These are phyloP conservation scores for Trapa bicornis DNA, from an alignment of 345 rosid genomes.

Conservation along the genomic window DNA sequence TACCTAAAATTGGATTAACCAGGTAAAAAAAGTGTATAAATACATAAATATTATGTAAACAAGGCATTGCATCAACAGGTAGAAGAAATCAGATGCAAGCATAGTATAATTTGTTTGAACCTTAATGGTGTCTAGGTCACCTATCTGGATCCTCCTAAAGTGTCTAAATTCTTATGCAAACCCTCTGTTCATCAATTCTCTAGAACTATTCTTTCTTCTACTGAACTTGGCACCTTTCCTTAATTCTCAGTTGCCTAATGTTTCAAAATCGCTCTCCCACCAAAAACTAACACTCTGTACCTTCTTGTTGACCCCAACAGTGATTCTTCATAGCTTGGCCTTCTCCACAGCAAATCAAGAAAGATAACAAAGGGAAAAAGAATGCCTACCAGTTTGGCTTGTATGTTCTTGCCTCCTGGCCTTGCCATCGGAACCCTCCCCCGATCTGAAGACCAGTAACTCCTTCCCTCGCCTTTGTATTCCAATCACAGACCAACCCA, in stretches of 20 bases:
- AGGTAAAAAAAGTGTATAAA: neutral
- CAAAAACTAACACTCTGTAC: neutral
- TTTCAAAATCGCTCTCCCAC: neutral
- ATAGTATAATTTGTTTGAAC: neutral
- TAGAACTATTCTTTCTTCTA: neutral
- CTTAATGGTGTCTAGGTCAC: neutral
- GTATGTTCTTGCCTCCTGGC: slow-evolving; percentile 52
- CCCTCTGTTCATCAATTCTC: neutral
- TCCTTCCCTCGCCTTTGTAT: neutral
- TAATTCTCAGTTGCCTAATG: neutral
- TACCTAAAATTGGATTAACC: slow-evolving; percentile 28
- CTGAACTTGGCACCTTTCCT: neutral
- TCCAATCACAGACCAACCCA: neutral
- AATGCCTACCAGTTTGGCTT: slow-evolving; percentile 87
- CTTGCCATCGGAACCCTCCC: slow-evolving; percentile 24
- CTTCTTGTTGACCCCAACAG: neutral
- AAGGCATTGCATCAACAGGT: neutral
- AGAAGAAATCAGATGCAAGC: neutral
- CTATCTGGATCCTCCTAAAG: neutral
- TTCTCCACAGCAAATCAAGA: neutral
- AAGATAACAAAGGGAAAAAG: slow-evolving; percentile 23
- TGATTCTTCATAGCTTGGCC: neutral
- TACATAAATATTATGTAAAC: neutral
- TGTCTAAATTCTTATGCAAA: neutral
- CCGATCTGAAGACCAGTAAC: neutral